Evolutionary conservation across 805 yeast genomes (phyloP), one percentile per base, ranked within the genome.

Genomic region (Komagataella ulmi): DNA sequence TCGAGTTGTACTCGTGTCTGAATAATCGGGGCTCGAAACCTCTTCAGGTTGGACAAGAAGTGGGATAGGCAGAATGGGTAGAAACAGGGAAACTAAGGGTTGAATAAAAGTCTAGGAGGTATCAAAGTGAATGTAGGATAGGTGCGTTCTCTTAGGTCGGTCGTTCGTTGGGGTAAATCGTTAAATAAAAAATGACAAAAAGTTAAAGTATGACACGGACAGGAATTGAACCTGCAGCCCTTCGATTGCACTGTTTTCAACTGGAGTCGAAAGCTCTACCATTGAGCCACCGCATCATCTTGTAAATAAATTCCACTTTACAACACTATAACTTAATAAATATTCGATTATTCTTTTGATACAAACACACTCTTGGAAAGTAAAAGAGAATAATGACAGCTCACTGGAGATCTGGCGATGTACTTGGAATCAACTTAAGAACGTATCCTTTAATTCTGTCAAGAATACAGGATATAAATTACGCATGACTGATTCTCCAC

Each of bases 191-290:
- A 1, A 21, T 21, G 5, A 4, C 23, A 21, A 21, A 62, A 62
- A 58, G 59, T 66, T 69, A 64, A 69, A 30, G 40, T 61, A 54
- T 79, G 83, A 79, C 81, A 79, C 84, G 83, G 84, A 80, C 87
- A 81, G 85, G 87, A 81, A 79, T 81, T 77, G 87, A 81, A 81
- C 87, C 85, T 81, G 86, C 87, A 81, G 77, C 87, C 87, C 79
- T 80, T 79, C 81, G 87, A 80, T 80, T 66, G 69, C 77, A 71
- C 62, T 56, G 56, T 55, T 59, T 61, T 70, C 68, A 61, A 64
- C 77, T 79, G 84, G 84, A 79, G 80, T 79, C 84, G 80, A 79
- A 79, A 77, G 83, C 84, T 79, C 84, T 79, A 79, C 84, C 84
- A 79, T 79, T 79, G 84, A 79, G 84, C 84, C 83, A 79, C 81